Evolutionary conservation across 1,284 basidiomycete genomes (phyloP), one percentile per base, ranked within the genome.

Genomic region (Sphagnurus paluster): DNA sequence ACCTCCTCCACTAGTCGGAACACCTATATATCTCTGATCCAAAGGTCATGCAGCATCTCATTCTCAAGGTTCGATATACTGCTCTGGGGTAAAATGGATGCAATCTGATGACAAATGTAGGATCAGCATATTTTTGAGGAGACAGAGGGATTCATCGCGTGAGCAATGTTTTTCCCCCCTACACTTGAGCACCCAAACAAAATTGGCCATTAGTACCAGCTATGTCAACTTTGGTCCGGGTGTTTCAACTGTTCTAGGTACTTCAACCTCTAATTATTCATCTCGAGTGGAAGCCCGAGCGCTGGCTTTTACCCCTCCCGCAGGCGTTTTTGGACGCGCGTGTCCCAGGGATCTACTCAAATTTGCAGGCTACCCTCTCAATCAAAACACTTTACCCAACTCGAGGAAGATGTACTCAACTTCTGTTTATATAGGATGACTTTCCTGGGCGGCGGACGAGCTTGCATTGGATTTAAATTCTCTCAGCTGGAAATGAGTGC

Each of bases 161-260:
- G 51, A 17, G 39, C 19, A 7, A 20, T n/a, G 59, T 45, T 4
- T 14, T 10, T 29, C 21, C 14, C 13, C n/a, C n/a, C 21, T 39
- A 25, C 16, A 11, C 3, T 19, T 17, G 29, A 21, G 25, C 8
- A 14, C 11, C 6, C 3, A 32, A 19, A 2, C 28, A 39, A 34
- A 38, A 8, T n/a, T 16, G 13, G 8, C 30, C 19, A 16, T 32
- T 68, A 68, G 44, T 46, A 51, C 9, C 3, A 46, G 42, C 65
- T 67, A 35, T 54, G 49, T 71, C 4, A 38, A 63, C 2, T 69
- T 74, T 39, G 72, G 71, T 0, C 60, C 64, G 5, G 70, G 72
- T 2, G 58, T 72, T 13, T 51, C 70, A 6, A 55, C 65, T 0
- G 66, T 68, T 2, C 46, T 65, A 13, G 69, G 70, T n/a, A n/a